These are phyloP conservation scores for Paramecium caudatum DNA, from an alignment of 73 alveolate species.

Conservation along the genomic window DNA sequence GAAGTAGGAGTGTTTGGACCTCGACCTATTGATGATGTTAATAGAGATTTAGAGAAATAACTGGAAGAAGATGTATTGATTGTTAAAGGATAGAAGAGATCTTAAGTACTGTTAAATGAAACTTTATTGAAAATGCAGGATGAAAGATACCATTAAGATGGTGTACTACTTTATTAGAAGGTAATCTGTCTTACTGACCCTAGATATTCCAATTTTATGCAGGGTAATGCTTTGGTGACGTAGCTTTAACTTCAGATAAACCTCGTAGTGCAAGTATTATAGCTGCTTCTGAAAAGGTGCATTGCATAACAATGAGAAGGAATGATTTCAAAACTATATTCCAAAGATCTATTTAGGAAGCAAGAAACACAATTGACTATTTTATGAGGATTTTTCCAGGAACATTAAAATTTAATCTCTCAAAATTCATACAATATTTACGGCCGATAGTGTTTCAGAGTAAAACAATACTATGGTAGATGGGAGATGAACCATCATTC, in stretches of 20 bases:
- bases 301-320: constrained; percentile 18
- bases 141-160: constrained; percentile 10
- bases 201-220: constrained; percentile 45
- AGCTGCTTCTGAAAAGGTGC: background rate
- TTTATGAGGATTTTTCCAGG: constrained; percentile 64
- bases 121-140: background rate
- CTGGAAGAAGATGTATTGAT: background rate
- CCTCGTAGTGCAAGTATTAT: constrained; percentile 55
- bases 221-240: constrained; percentile 62
- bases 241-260: constrained; percentile 27
- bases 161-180: background rate
- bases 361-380: background rate
- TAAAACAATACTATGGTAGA: background rate
- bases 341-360: constrained; percentile 32
- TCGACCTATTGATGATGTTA: background rate
- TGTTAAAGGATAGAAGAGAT: constrained; percentile 5
- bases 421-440: constrained; percentile 36
- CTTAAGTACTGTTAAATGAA: background rate
- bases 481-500: constrained; percentile 53
- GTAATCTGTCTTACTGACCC: background rate
- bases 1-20: constrained; percentile 59
- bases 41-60: constrained; percentile 10
- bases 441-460: background rate
- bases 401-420: background rate
- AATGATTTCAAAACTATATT: constrained; percentile 13